These are phyloP conservation scores for Moelleriella libera DNA, from an alignment of 2,329 filamentous ascomycete species.

Conservation along the genomic window DNA sequence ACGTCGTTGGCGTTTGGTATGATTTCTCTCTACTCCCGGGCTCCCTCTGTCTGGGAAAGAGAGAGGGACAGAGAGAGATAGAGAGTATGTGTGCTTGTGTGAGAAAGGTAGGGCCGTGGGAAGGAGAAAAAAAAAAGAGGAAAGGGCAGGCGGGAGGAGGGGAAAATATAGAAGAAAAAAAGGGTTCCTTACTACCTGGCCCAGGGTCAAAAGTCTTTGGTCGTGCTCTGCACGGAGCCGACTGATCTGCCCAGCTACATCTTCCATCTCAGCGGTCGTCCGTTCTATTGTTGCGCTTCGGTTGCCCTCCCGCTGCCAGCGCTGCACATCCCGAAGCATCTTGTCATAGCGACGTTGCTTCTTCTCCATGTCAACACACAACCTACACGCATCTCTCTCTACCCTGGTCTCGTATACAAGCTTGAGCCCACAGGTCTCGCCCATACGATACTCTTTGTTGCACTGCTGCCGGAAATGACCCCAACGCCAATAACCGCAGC, in stretches of 20 bases:
- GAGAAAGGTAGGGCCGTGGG: no score
- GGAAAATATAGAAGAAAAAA: neutral
- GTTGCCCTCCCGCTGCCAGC: slow-evolving; percentile 67
- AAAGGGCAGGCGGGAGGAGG: neutral
- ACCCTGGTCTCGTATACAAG: slow-evolving; percentile 63
- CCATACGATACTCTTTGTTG: slow-evolving; percentile 86
- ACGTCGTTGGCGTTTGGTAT: neutral
- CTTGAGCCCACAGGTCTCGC: slow-evolving; percentile 92
- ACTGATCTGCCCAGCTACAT: slow-evolving; percentile 46
- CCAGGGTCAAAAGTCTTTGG: slow-evolving; percentile 19
- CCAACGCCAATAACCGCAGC: slow-evolving; percentile 90
- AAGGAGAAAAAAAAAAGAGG: no score
- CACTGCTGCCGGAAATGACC: slow-evolving; percentile 86
- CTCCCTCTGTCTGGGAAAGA: slow-evolving; percentile 6
- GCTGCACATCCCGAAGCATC: slow-evolving; percentile 58
- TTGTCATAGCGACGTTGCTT: slow-evolving; percentile 64
- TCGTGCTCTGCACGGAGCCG: slow-evolving; percentile 28
- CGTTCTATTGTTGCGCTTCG: slow-evolving; percentile 59
- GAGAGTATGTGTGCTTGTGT: no score
- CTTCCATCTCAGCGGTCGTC: slow-evolving; percentile 53
- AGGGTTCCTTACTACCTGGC: slow-evolving; percentile 11
- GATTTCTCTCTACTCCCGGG: neutral
- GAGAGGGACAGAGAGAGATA: no score
- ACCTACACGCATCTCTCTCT: slow-evolving; percentile 55
- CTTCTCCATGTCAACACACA: slow-evolving; percentile 80